phyloP scores from a whole-genome alignment of 768 basidiomycete genomes.

The Cystobasidium onofrii region DNA sequence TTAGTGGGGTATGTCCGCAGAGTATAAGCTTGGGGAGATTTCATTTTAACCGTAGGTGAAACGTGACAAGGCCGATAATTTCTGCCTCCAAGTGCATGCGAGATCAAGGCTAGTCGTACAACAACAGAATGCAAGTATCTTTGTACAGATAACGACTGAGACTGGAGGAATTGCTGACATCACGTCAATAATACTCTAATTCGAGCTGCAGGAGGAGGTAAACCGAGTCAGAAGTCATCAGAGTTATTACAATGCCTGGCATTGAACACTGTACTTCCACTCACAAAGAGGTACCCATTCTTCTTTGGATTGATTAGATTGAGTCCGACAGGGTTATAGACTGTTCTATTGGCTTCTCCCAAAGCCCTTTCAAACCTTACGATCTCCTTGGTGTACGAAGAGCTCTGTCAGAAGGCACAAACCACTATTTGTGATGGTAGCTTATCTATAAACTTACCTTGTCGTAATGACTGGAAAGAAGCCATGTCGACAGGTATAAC shows the following conservation, averaged over 20 bases:
- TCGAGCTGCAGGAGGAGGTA: constrained; percentile 61
- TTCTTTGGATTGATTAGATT: constrained; percentile 76
- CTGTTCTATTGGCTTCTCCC: constrained; percentile 58
- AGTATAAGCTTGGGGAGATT: too few relatives aligned
- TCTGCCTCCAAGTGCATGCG: too few relatives aligned
- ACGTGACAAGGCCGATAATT: too few relatives aligned
- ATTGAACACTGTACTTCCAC: constrained; percentile 46
- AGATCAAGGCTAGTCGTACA: too few relatives aligned
- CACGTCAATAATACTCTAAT: constrained; percentile 72
- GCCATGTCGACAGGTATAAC: constrained; percentile 66
- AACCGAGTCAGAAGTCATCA: constrained; percentile 19
- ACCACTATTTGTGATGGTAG: not conserved
- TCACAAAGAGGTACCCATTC: constrained; percentile 83
- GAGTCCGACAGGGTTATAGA: constrained; percentile 79
- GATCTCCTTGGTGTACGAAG: constrained; percentile 66
- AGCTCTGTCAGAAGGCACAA: not conserved
- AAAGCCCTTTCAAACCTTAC: constrained; percentile 57
- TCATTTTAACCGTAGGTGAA: too few relatives aligned
- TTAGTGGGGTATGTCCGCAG: not conserved
- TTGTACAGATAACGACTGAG: too few relatives aligned
- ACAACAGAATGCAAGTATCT: too few relatives aligned
- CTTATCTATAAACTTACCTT: constrained; percentile 51
- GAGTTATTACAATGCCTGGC: constrained; percentile 6
- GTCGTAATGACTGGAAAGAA: constrained; percentile 68
- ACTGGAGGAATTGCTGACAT: too few relatives aligned